Evolutionary conservation across 2,329 filamentous ascomycete genomes (phyloP).

Genomic region (Ceratocystis cacaofunesta): DNA sequence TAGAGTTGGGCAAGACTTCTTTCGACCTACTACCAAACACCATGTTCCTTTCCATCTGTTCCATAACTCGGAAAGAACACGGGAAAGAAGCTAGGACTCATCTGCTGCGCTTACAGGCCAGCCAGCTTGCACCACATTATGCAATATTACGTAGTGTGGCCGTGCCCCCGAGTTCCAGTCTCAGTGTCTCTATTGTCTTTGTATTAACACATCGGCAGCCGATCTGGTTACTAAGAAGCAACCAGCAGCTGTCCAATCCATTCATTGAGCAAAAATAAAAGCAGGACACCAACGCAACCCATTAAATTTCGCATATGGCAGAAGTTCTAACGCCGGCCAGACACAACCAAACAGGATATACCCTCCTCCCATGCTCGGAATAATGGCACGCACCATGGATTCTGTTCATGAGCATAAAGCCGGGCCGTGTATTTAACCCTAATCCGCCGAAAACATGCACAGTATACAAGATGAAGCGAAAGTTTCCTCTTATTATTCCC

Average conservation of each 20-base stretch:
- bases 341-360: too few species aligned
- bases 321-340: too few species aligned
- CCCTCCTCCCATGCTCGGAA: too few species aligned
- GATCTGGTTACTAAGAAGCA: too few species aligned
- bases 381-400: too few species aligned
- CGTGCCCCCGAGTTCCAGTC: background rate
- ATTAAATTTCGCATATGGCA: too few species aligned
- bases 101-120: background rate
- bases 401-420: background rate
- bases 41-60: background rate
- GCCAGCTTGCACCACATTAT: background rate
- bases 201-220: background rate
- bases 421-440: background rate
- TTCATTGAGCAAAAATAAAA: too few species aligned
- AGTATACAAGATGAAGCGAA: background rate
- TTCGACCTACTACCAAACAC: background rate
- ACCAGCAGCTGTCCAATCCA: too few species aligned
- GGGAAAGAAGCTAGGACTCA: too few species aligned
- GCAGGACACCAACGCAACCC: too few species aligned
- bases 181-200: background rate
- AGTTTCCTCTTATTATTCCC: background rate
- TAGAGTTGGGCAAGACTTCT: background rate
- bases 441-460: background rate
- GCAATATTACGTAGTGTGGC: too few species aligned
- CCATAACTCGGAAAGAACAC: background rate